A percentile compares a stretch with the other conserved stretches of the same genome.
Conservation (phyloP, 2,329 filamentous ascomycete genomes). For the Hymenoscyphus repandus region DNA sequence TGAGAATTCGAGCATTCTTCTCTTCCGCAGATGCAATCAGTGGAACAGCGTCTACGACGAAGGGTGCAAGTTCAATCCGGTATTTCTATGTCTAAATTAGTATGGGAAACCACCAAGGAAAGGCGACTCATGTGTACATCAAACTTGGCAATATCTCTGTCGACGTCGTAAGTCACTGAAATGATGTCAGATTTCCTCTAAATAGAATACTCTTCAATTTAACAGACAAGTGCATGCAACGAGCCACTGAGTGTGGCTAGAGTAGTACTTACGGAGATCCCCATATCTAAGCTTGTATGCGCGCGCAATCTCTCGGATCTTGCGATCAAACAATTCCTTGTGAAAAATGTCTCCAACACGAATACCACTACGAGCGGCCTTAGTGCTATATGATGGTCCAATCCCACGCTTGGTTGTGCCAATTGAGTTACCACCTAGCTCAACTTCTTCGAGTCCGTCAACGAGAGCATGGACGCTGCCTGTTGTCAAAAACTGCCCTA, state of each 20-base stretch:
- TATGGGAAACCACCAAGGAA: background rate
- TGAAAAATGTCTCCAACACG: slow-evolving; percentile 64
- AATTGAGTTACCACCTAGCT: slow-evolving; percentile 40
- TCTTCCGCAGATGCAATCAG: slow-evolving; percentile 59
- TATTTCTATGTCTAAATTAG: slow-evolving; percentile 34
- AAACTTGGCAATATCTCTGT: slow-evolving; percentile 62
- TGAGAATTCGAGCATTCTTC: slow-evolving; percentile 53
- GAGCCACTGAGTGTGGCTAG: background rate
- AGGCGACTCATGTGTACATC: slow-evolving; percentile 31
- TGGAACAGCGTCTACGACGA: slow-evolving; percentile 58
- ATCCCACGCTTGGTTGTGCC: slow-evolving; percentile 44
- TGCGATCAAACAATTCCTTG: slow-evolving; percentile 58
- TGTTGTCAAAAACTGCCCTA: background rate
- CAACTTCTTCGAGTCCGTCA: slow-evolving; percentile 61
- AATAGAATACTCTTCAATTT: background rate
- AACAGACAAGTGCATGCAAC: background rate
- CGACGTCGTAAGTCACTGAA: slow-evolving; percentile 48
- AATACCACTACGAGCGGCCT: slow-evolving; percentile 61
- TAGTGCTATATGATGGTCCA: slow-evolving; percentile 54
- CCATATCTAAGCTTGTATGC: slow-evolving; percentile 67
- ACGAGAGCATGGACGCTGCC: slow-evolving; percentile 53
- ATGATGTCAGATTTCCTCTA: background rate
- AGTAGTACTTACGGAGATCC: slow-evolving; percentile 50
- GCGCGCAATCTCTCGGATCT: slow-evolving; percentile 54
- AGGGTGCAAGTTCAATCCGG: slow-evolving; percentile 51